Base-by-base conservation (phyloP, 352 stramenopile genomes). In the Peronosclerospora sorghi region DNA sequence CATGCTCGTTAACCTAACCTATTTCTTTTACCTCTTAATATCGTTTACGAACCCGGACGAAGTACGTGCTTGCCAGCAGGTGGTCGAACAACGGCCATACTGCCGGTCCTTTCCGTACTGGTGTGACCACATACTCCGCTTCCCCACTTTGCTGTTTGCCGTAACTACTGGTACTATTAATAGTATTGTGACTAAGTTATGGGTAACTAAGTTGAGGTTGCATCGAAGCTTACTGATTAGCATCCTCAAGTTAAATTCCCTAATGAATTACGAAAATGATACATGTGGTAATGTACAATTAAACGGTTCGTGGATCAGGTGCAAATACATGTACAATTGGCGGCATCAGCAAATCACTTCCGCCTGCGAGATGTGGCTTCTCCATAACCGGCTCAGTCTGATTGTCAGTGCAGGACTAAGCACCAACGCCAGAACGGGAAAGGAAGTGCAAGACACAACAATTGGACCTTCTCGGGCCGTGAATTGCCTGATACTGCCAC, bases 361-460 rank as follows among this genome's bases (percentile, higher is more conserved):
- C 12, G 23, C 41, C 38, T 48, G 23, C 44, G 41, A 32, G 37
- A 9, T 57, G 43, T 46, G 51, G 43, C 56, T 65, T 58, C 46
- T 61, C 56, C 56, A 59, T 65, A 55, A 60, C 47, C 46, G 36
- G 38, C 17, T 26, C 21, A 26, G 21, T 26, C 21, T 26, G 21
- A 6, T 26, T 26, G 21, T 45, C 13, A 41, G 26, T 51, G 47
- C 32, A 50, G 51, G 41, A 61, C 41, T 32, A 18, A 51, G 42
- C 32, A 41, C 52, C 32, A 65, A 65, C 56, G 56, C 51, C 56
- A 65, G 56, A 65, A 54, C 18, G 47, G 56, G 47, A 62, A 62
- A 66, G 53, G 53, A 51, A 59, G 46, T 45, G 42, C 53, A 62
- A 55, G 62, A 62, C 58, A 44, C 46, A 61, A 42, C 51, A 30